phyloP scores from a whole-genome alignment of 2,329 filamentous ascomycete genomes.

The Claviceps lovelessii region DNA sequence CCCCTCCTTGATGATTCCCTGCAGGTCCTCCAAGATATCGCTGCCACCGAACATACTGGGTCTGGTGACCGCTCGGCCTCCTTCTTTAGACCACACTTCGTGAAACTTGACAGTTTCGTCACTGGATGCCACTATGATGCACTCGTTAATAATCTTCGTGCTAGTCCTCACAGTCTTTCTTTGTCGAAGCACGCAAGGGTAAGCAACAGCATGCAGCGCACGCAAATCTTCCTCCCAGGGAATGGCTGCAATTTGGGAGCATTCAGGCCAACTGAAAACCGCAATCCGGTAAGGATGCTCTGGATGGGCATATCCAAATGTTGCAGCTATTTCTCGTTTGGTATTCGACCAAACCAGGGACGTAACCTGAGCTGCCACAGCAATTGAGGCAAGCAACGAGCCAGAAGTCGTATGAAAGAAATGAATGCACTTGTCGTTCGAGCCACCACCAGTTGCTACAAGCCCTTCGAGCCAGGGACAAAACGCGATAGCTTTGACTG shows the following conservation, averaged over 20 bases:
- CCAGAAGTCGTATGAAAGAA: constrained; percentile 85
- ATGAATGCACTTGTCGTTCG: constrained; percentile 88
- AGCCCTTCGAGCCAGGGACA: constrained; percentile 85
- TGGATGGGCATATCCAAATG: constrained; percentile 84
- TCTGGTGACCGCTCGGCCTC: constrained; percentile 36
- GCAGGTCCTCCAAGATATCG: constrained; percentile 67
- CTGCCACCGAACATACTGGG: constrained; percentile 62
- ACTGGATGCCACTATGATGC: constrained; percentile 81
- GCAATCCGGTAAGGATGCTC: constrained; percentile 82
- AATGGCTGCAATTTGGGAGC: constrained; percentile 69
- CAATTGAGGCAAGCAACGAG: constrained; percentile 73
- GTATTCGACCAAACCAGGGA: constrained; percentile 81
- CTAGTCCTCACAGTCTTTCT: constrained; percentile 12
- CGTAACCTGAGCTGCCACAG: constrained; percentile 86
- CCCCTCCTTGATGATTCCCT: constrained; percentile 63
- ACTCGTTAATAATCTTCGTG: constrained; percentile 28
- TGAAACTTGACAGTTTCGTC: constrained; percentile 92
- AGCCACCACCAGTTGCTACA: constrained; percentile 81
- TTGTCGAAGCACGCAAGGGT: constrained; percentile 40
- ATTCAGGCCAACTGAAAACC: constrained; percentile 89
- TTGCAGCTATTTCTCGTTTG: constrained; percentile 75
- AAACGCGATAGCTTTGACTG: constrained; percentile 93
- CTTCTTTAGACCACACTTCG: constrained; percentile 69
- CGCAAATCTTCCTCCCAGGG: constrained; percentile 69
- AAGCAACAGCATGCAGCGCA: constrained; percentile 77